Base-by-base conservation (phyloP, 805 yeast genomes). In the Priceomyces castillae region DNA sequence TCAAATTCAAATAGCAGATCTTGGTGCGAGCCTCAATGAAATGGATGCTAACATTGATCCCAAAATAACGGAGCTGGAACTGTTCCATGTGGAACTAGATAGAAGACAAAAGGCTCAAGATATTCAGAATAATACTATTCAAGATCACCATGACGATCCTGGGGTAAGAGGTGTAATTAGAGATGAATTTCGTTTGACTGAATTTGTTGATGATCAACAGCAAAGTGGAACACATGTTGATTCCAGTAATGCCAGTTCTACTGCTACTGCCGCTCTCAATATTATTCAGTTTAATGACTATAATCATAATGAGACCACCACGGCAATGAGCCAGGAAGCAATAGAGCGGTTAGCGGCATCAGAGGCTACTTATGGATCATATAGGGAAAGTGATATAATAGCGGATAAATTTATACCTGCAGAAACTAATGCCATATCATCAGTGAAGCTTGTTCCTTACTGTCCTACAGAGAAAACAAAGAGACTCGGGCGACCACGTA, bases 401-500 rank as follows among this genome's bases (percentile, higher is more conserved):
- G 20, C 26, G 14, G 44, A 39, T n/a, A 30, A 34, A 2, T 34
- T 38, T 23, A 15, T 23, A n/a, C 10, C 31, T 1, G 28, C 30
- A 7, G 28, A 23, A 12, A 12, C 41, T 2, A 34, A 25, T 9
- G 26, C 30, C 5, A 14, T 18, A 19, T 25, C 44, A 22, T 16
- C 34, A 7, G 48, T 46, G 4, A 51, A 53, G 34, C 48, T 67
- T 30, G 68, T 62, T 20, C 64, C 56, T 30, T 68, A 66, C 46
- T 51, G 57, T 31, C 71, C 69, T n/a, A 44, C 50, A 18, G 57
- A 56, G 22, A 61, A 61, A 41, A 52, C 67, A 10, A 58, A 60
- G 40, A 52, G 73, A 15, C 49, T 68, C 17, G 73, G 73, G 2
- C 41, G 73, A 30, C 72, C 71, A 4, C 48, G 73, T 9, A 61